phyloP scores from a whole-genome alignment of 2,329 filamentous ascomycete genomes.

The Colletotrichum sp. region DNA sequence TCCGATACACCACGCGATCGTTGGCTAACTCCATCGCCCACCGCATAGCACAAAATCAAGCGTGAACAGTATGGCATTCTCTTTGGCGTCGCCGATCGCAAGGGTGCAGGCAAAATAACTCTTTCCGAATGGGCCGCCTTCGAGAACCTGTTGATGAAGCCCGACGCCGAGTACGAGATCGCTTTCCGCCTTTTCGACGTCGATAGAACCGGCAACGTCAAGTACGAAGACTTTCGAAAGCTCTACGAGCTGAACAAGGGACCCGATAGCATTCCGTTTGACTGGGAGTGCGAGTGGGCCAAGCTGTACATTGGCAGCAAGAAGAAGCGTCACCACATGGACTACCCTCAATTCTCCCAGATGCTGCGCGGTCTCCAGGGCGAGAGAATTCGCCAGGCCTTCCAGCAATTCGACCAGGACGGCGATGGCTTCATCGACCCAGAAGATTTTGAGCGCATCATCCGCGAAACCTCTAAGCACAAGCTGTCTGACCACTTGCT shows the following conservation, averaged over 20 bases:
- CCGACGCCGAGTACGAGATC: slow-evolving; percentile 98
- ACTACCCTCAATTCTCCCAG: slow-evolving; percentile 96
- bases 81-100: slow-evolving; percentile 88
- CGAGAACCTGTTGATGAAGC: slow-evolving; percentile 90
- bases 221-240: slow-evolving; percentile 85
- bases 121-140: slow-evolving; percentile 91
- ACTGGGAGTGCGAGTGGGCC: slow-evolving; percentile 98
- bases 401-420: slow-evolving; percentile 89
- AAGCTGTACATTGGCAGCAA: slow-evolving; percentile 90
- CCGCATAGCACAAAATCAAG: slow-evolving; percentile 91
- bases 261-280: slow-evolving; percentile 85
- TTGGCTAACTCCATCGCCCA: not conserved
- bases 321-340: slow-evolving; percentile 87
- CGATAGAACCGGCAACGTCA: slow-evolving; percentile 82
- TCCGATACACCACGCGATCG: not conserved
- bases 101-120: slow-evolving; percentile 73
- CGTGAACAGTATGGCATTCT: slow-evolving; percentile 94
- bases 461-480: slow-evolving; percentile 88
- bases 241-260: slow-evolving; percentile 90
- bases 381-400: slow-evolving; percentile 94
- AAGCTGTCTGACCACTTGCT: slow-evolving; percentile 97
- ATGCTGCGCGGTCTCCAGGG: slow-evolving; percentile 97
- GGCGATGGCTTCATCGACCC: slow-evolving; percentile 95
- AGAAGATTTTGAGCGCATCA: slow-evolving; percentile 95
- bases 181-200: slow-evolving; percentile 96